A percentile compares a stretch with the other conserved stretches of the same genome.
These are phyloP conservation scores for Mycena citricolor DNA, from an alignment of 1,284 basidiomycete species.

Conservation along the genomic window DNA sequence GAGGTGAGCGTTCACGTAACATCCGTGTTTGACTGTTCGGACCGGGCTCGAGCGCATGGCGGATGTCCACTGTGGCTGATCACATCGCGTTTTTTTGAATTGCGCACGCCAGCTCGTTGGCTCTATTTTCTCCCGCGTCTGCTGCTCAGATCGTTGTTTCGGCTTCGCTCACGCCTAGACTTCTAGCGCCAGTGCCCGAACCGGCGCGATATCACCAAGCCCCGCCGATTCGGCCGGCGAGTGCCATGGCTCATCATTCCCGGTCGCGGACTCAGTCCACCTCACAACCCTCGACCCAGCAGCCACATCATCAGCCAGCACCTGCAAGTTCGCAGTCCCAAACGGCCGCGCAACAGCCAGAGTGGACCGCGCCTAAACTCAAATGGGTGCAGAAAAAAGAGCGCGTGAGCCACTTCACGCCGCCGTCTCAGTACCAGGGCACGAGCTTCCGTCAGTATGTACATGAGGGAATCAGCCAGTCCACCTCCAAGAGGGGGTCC, in stretches of 20 bases:
- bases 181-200: no score
- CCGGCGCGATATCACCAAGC: neutral
- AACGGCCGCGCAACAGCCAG: slow-evolving; percentile 1
- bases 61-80: no score
- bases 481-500: no score
- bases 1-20: slow-evolving; percentile 10
- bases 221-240: slow-evolving; percentile 20
- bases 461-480: slow-evolving; percentile 21
- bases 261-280: no score
- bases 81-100: no score
- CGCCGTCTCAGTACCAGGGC: slow-evolving; percentile 22
- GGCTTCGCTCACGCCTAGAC: no score
- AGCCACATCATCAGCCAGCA: neutral
- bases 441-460: slow-evolving; percentile 23
- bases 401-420: slow-evolving; percentile 24
- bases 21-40: no score
- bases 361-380: slow-evolving; percentile 18
- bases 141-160: no score
- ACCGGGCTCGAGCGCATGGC: no score
- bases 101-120: no score
- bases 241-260: slow-evolving; percentile 23
- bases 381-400: slow-evolving; percentile 24
- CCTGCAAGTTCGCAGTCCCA: no score
- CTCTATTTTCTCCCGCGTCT: no score
- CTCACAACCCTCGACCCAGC: slow-evolving; percentile 1